phyloP scores from a whole-genome alignment of 2,329 filamentous ascomycete genomes.

The Ceratocystis ficicola region DNA sequence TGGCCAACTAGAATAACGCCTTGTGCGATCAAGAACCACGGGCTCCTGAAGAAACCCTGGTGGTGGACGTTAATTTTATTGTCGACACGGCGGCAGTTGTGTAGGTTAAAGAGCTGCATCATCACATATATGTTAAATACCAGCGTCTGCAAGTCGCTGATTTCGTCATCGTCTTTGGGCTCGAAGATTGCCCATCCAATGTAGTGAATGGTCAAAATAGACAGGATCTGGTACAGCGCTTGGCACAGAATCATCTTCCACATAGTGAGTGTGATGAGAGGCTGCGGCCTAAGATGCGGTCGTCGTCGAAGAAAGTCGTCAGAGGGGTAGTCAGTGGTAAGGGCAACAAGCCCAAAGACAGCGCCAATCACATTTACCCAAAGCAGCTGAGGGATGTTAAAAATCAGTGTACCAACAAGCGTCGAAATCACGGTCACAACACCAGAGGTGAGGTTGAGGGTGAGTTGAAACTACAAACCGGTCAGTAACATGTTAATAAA shows the following conservation, averaged over 20 bases:
- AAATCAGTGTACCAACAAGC: slow-evolving; percentile 40
- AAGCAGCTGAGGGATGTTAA: slow-evolving; percentile 46
- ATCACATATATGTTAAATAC: slow-evolving; percentile 61
- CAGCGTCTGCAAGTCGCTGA: slow-evolving; percentile 41
- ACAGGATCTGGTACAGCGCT: slow-evolving; percentile 45
- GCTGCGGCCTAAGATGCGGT: slow-evolving; percentile 49
- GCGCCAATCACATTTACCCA: slow-evolving; percentile 53
- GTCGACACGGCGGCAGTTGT: slow-evolving; percentile 52
- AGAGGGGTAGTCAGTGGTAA: slow-evolving; percentile 32
- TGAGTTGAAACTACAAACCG: slow-evolving; percentile 41
- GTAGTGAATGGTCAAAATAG: slow-evolving; percentile 50
- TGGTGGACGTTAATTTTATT: slow-evolving; percentile 66
- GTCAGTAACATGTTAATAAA: not conserved
- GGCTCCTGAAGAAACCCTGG: slow-evolving; percentile 61
- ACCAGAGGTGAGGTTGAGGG: slow-evolving; percentile 50
- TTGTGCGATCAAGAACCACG: slow-evolving; percentile 62
- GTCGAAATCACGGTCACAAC: slow-evolving; percentile 46
- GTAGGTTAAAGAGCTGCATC: slow-evolving; percentile 62
- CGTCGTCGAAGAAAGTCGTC: slow-evolving; percentile 24
- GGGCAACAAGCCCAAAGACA: slow-evolving; percentile 44
- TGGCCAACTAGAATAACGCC: slow-evolving; percentile 56
- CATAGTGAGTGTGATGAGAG: slow-evolving; percentile 59
- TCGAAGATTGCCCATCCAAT: slow-evolving; percentile 44
- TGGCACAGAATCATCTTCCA: slow-evolving; percentile 57
- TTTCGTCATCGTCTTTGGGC: slow-evolving; percentile 30